phyloP scores from a whole-genome alignment of 306 rosid genomes.

The Quercus suber region DNA sequence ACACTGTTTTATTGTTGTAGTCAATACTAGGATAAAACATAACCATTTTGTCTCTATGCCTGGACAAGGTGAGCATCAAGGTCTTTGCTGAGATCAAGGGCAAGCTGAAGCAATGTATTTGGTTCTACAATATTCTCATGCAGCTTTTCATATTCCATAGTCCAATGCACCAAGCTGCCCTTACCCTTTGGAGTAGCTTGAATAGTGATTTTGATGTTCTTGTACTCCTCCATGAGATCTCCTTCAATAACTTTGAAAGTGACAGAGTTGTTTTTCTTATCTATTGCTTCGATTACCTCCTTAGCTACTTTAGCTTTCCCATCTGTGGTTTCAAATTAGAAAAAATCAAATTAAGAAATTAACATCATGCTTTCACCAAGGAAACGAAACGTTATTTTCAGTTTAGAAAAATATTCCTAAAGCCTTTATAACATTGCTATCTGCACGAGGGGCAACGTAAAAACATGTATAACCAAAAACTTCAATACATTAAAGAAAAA shows the following conservation, averaged over 20 bases:
- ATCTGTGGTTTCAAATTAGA: not conserved
- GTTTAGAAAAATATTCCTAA: too few species aligned
- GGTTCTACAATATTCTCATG: conserved; percentile 34
- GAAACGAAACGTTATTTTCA: too few species aligned
- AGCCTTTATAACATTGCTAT: too few species aligned
- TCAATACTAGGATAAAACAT: not conserved
- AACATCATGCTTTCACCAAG: too few species aligned
- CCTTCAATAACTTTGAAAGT: conserved; percentile 37
- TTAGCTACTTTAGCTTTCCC: conserved; percentile 35
- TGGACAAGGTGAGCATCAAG: conserved; percentile 26
- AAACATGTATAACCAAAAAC: too few species aligned
- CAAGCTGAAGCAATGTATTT: conserved; percentile 25
- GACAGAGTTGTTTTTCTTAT: conserved; percentile 26
- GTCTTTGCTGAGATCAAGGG: conserved; percentile 1
- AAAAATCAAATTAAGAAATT: not conserved
- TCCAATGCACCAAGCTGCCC: conserved; percentile 35
- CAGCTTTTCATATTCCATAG: conserved; percentile 41
- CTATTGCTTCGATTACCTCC: conserved; percentile 36
- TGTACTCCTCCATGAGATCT: conserved; percentile 29
- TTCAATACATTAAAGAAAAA: too few species aligned
- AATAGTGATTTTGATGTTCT: conserved; percentile 11
- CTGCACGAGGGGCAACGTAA: too few species aligned
- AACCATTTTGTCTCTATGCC: not conserved
- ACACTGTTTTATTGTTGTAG: not conserved
- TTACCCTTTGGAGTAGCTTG: conserved; percentile 27